phyloP scores from a whole-genome alignment of 208 protist genomes.

The Acanthamoeba triangularis region DNA sequence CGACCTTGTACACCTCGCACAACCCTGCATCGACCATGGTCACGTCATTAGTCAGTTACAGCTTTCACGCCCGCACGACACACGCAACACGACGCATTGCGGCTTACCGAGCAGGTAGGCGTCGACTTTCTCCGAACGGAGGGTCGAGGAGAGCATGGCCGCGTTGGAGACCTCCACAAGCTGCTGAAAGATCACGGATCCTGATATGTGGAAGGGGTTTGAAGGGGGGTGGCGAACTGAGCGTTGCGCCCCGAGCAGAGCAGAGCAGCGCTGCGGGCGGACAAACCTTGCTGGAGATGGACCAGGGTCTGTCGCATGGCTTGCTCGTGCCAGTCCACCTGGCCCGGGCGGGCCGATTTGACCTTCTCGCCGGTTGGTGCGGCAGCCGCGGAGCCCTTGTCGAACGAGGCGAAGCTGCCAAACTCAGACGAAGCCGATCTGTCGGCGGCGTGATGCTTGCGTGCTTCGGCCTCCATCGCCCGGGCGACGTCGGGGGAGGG shows the following conservation, averaged over 20 bases:
- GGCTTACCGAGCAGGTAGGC: neutral
- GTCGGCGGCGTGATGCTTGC: neutral
- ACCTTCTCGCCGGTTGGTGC: neutral
- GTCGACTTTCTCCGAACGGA: neutral
- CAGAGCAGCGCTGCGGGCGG: neutral
- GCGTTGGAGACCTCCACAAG: neutral
- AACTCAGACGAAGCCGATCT: neutral
- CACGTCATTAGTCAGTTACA: neutral
- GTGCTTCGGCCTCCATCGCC: neutral
- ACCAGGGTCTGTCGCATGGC: neutral
- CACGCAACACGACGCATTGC: neutral
- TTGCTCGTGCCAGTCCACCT: constrained; percentile 24
- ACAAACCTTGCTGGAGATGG: neutral
- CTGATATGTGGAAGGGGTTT: neutral
- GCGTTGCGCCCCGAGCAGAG: neutral
- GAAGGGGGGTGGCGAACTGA: too few relatives aligned
- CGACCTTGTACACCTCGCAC: constrained; percentile 50
- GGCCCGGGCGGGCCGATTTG: neutral
- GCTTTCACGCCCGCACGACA: too few relatives aligned
- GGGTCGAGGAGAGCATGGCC: neutral
- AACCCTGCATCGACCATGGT: neutral
- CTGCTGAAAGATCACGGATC: neutral
- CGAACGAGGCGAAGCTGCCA: neutral
- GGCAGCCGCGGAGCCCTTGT: neutral
- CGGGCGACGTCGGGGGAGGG: neutral